Evolutionary conservation across 768 basidiomycete species (phyloP), one percentile per base, ranked within the genome.

Genomic region (Leccinum disarticulatum): DNA sequence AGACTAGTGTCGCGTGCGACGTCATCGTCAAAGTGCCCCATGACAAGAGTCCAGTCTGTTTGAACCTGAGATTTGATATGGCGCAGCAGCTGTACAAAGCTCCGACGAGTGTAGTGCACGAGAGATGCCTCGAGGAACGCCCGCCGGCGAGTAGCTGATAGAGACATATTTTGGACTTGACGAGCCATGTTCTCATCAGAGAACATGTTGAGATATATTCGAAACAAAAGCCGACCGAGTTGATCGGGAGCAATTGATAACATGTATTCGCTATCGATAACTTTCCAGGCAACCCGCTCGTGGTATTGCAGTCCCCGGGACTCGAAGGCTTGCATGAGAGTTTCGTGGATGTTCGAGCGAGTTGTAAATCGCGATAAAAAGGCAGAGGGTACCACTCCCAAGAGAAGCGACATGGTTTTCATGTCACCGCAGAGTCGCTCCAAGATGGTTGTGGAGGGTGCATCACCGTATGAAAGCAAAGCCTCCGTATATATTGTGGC

Each of bases 71-170:
- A 68, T 59, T 77, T 78, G 35, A 83, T 71, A 13, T 77, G 63
- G 15, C 65, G 64, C 15, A 87, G 68, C 46, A 87, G 68, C 3
- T 74, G 61, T 1, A 73, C 82, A 54, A 86, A 84, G 33, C 77
- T 79, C 38, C 73, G 72, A 13, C 86, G 78, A 10, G 69, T 76
- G 62, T 87, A 85, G 60, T 81, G 81, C 22, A 77, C 28, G 31
- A 74, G 59, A 31, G 58, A 65, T 11, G 68, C 63, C 13, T 56
- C 57, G 1, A 43, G 46, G 10, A 63, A 0, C 9, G 53, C 57
- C 17, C 49, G 49, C 17, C 49, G 28, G 49, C 52, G 61, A 10
- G 14, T 35, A 13, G 19, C 1, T 8, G 62, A 66, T 4, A 51
- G 11, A 41, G 59, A 55, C 10, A 54, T 6, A 15, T 57, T 57